Evolutionary conservation across 345 rosid species (phyloP).

Genomic region (Sisymbrium altissimum): DNA sequence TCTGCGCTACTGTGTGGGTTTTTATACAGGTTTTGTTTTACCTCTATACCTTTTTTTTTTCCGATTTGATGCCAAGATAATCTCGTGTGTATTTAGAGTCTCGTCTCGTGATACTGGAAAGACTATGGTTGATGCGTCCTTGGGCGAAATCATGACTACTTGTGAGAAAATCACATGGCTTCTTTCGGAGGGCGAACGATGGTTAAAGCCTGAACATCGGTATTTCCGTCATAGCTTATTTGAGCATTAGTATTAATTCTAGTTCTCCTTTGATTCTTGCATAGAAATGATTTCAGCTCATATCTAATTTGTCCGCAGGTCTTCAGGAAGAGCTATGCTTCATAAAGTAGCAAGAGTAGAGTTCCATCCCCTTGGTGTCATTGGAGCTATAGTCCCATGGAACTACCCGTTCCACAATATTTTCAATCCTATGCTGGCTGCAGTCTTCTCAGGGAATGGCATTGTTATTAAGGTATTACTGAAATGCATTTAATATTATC

Average conservation of each 20-base stretch:
- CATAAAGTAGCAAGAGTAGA: conserved; percentile 89
- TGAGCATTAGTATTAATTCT: neutral
- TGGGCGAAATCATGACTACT: conserved; percentile 99
- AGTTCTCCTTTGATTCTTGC: neutral
- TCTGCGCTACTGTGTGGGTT: conserved; percentile 9
- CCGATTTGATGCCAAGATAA: neutral
- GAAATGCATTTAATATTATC: neutral
- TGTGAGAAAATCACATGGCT: conserved; percentile 99
- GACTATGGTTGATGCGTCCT: conserved; percentile 97
- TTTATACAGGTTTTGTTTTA: neutral
- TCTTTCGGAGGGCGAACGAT: conserved; percentile 93
- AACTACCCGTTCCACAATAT: conserved; percentile 99
- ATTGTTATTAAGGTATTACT: conserved; percentile 77
- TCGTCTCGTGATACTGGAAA: conserved; percentile 98
- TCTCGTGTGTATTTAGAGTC: conserved; percentile 46
- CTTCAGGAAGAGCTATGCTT: conserved; percentile 96
- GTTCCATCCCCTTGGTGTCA: conserved; percentile 88
- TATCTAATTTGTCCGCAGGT: conserved; percentile 41
- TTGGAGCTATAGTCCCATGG: conserved; percentile 99
- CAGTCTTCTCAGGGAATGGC: conserved; percentile 93
- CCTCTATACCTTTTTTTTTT: neutral
- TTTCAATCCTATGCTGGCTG: conserved; percentile 96
- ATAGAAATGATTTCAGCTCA: neutral
- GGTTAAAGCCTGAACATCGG: conserved; percentile 96
- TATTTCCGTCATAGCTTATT: conserved; percentile 14